Conservation (phyloP, 164 flowering plant genomes). For the Berberis vulgaris region DNA sequence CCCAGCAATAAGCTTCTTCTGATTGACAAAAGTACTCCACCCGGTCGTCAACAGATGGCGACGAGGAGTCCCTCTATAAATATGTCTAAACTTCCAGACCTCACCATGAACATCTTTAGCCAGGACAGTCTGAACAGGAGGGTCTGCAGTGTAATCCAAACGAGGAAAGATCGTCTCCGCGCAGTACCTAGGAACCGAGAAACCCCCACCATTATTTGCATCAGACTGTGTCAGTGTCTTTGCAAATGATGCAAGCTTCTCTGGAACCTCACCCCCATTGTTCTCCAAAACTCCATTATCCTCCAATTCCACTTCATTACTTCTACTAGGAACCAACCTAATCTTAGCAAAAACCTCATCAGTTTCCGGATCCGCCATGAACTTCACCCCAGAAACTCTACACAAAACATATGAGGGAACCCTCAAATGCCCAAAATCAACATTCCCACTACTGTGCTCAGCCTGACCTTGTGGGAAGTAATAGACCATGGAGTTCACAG, state of each 20-base stretch:
- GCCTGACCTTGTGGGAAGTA: conserved; percentile 96
- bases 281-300: conserved; percentile 22
- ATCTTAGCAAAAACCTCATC: conserved; percentile 83
- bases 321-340: conserved; percentile 40
- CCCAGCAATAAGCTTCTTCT: conserved; percentile 93
- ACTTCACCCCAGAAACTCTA: conserved; percentile 49
- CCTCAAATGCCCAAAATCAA: conserved; percentile 36
- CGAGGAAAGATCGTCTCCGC: conserved; percentile 95
- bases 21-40: conserved; percentile 94
- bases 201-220: conserved; percentile 97
- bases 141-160: conserved; percentile 78
- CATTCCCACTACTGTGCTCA: conserved; percentile 54
- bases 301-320: conserved; percentile 26
- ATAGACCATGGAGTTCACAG: conserved; percentile 53
- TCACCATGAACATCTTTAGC: conserved; percentile 96
- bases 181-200: conserved; percentile 94
- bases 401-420: conserved; percentile 52
- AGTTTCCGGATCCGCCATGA: conserved; percentile 74
- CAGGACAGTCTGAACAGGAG: conserved; percentile 82
- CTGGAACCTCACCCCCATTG: conserved; percentile 24
- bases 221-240: conserved; percentile 96
- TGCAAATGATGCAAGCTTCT: conserved; percentile 75
- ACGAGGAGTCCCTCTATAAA: conserved; percentile 90
- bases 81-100: conserved; percentile 88
- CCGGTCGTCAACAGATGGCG: conserved; percentile 94